phyloP scores from a whole-genome alignment of 2,329 filamentous ascomycete species.

The Trichoderma guizhouense region DNA sequence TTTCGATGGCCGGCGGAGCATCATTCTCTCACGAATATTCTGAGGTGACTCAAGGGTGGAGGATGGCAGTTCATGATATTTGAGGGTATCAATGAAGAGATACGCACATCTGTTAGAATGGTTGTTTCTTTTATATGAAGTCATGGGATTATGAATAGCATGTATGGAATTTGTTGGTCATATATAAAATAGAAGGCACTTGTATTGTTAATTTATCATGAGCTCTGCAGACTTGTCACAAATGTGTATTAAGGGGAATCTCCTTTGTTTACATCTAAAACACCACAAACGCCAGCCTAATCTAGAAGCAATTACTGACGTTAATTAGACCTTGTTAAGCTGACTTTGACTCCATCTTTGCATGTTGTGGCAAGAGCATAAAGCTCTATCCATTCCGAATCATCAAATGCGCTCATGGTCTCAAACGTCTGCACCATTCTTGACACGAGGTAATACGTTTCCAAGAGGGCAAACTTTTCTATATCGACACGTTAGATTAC shows the following conservation, averaged over 20 bases:
- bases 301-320: not conserved
- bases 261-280: not conserved
- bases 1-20: no score
- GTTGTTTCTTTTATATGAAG: no score
- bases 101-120: no score
- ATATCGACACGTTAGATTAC: constrained; percentile 3
- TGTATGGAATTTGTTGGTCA: not conserved
- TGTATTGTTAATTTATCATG: not conserved
- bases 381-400: constrained; percentile 33
- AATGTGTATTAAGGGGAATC: not conserved
- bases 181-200: not conserved
- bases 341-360: constrained; percentile 30
- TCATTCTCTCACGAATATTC: not conserved
- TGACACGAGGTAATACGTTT: constrained; percentile 34
- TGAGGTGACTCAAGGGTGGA: no score
- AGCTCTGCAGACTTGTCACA: not conserved
- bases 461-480: constrained; percentile 37
- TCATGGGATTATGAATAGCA: not conserved
- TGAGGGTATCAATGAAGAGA: no score
- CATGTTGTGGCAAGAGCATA: constrained; percentile 36
- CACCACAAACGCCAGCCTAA: not conserved
- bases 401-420: constrained; percentile 28
- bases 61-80: no score
- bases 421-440: constrained; percentile 35
- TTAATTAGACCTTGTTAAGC: not conserved